Evolutionary conservation across 148 eudicot genomes (phyloP).

Genomic region (Vaccinium myrtillus): DNA sequence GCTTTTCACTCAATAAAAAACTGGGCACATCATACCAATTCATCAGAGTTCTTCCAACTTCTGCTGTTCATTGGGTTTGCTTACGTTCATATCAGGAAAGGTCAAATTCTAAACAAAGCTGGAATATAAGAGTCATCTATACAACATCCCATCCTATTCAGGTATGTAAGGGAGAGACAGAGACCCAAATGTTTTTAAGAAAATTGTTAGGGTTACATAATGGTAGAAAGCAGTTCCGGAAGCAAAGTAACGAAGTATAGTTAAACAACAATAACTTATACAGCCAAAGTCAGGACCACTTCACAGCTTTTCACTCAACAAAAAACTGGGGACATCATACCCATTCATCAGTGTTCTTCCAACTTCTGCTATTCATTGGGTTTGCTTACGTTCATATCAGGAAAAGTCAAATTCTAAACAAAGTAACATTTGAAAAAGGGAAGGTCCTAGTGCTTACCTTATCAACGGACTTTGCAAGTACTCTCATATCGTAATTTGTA

Average conservation of each 20-base stretch:
- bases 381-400: not conserved
- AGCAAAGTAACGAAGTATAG: not conserved
- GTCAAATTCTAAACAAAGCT: not conserved
- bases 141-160: not conserved
- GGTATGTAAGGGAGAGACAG: not conserved
- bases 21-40: not conserved
- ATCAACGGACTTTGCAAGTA: conserved; percentile 47
- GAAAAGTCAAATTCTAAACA: not conserved
- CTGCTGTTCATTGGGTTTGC: not conserved
- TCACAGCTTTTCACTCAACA: not conserved
- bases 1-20: conserved; percentile 1
- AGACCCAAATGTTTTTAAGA: not conserved
- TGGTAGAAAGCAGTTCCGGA: not conserved
- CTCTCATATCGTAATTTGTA: conserved; percentile 83
- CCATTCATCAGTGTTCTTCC: not conserved
- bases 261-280: not conserved
- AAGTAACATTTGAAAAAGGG: conserved; percentile 11
- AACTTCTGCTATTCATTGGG: not conserved
- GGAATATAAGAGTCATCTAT: conserved; percentile 5
- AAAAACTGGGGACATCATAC: conserved; percentile 4
- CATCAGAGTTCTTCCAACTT: not conserved
- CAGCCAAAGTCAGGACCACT: not conserved
- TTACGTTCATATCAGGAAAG: not conserved
- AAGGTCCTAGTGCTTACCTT: conserved; percentile 46
- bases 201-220: not conserved